Conservation (phyloP, 306 rosid genomes). For the Pachyrhizus erosus region DNA sequence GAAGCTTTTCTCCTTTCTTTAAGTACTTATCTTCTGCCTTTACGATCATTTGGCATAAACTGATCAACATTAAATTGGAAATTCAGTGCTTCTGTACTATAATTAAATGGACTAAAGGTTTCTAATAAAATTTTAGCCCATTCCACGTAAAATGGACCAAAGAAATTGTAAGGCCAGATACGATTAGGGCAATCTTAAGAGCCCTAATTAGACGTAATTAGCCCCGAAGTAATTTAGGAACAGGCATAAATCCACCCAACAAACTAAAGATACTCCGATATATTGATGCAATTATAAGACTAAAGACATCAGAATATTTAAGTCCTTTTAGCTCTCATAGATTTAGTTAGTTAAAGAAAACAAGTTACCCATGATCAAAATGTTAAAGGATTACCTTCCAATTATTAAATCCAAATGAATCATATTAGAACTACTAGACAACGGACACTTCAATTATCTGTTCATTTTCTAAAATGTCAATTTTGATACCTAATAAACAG, state of each 20-base stretch:
- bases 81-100: not conserved
- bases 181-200: not conserved
- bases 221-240: not conserved
- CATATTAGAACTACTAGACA: too few species aligned
- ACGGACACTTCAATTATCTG: too few species aligned
- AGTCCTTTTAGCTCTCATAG: not conserved
- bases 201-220: not conserved
- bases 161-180: not conserved
- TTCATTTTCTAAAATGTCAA: too few species aligned
- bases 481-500: not conserved
- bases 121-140: not conserved
- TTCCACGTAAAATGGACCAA: conserved; percentile 8
- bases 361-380: not conserved
- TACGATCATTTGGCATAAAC: not conserved
- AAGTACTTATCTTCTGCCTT: not conserved
- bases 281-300: not conserved
- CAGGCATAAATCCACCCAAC: not conserved
- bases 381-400: not conserved
- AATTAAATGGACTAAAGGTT: not conserved
- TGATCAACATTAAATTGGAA: not conserved
- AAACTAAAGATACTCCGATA: not conserved
- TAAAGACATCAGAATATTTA: not conserved
- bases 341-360: not conserved
- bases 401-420: too few species aligned
- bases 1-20: not conserved